Evolutionary conservation across 495 filamentous ascomycete genomes (phyloP).

Genomic region (Aspergillus bertholletiae): DNA sequence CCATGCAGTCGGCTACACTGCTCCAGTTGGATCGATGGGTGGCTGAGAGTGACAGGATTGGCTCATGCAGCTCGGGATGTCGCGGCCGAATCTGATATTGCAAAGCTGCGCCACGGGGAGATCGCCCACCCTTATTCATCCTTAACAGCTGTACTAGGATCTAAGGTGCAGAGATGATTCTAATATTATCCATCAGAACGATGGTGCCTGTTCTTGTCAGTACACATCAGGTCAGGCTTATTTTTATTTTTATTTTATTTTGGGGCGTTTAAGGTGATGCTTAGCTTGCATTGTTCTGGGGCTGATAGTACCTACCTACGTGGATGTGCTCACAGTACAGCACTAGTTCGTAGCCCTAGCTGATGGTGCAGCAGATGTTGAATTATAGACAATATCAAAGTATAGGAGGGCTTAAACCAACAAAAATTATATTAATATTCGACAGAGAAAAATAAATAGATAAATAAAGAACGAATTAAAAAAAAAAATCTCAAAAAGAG

Average conservation of each 20-base stretch:
- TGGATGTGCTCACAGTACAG: no score
- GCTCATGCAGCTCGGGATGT: not conserved
- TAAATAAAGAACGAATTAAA: not conserved
- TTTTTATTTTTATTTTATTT: not conserved
- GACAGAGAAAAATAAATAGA: no score
- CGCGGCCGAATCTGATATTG: constrained; percentile 2
- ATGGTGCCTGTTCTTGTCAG: not conserved
- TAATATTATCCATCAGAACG: not conserved
- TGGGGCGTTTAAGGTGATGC: not conserved
- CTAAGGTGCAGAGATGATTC: not conserved
- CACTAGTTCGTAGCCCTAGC: no score
- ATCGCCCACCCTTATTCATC: constrained; percentile 4
- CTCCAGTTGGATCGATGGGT: not conserved
- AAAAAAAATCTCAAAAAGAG: not conserved
- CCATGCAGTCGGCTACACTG: not conserved
- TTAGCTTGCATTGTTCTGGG: not conserved
- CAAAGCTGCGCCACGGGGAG: constrained; percentile 10
- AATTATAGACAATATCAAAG: no score
- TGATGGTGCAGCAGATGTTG: no score
- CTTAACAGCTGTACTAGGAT: not conserved
- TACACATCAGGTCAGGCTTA: not conserved
- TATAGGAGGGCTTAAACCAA: no score
- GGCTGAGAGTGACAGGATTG: not conserved
- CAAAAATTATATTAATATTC: no score
- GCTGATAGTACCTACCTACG: not conserved